Evolutionary conservation across 208 protist species (phyloP), one percentile per base, ranked within the genome.

Genomic region (Trypanosoma avium): DNA sequence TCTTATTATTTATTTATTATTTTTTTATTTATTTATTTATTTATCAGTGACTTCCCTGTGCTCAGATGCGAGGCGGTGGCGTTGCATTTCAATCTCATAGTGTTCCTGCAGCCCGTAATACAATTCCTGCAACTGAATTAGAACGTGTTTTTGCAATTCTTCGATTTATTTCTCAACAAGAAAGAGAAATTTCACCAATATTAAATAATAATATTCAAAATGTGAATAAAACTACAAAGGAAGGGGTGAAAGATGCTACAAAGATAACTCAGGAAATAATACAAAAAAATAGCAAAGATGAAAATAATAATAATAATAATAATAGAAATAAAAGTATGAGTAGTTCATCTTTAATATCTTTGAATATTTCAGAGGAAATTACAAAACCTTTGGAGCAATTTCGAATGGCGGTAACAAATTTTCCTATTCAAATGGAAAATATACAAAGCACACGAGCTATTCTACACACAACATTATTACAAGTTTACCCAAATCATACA

Each of bases 321-420:
- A 9, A 9, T 3, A 42, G 17, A 1, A 8, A 9, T n/a, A 15
- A 42, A n/a, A 9, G 4, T 42, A 42, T 42, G 12, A 1, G 12
- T n/a, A 8, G 10, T 42, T 15, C 36, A 3, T 26, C 46, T n/a
- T 59, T 17, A 42, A 78, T 79, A 45, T 73, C 68, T 0, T 60
- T 80, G 8, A 24, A 22, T 21, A 61, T 80, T 19, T 78, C 84
- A 1, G 32, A 46, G 22, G 12, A 19, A 15, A 35, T 92, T 32
- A 27, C 10, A 1, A 57, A 71, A 3, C 45, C 73, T 3, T 60
- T 93, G 26, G 83, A 90, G 49, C 7, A 19, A 10, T 88, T 75
- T 54, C 86, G 86, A n/a, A 82, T 88, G 77, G 64, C 79, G 29
- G 70, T 75, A 9, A 88, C 81, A 6, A 88, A 84, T 58, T 7